Evolutionary conservation across 108 stramenopile genomes (phyloP).

Genomic region (Cyclotella cryptica): DNA sequence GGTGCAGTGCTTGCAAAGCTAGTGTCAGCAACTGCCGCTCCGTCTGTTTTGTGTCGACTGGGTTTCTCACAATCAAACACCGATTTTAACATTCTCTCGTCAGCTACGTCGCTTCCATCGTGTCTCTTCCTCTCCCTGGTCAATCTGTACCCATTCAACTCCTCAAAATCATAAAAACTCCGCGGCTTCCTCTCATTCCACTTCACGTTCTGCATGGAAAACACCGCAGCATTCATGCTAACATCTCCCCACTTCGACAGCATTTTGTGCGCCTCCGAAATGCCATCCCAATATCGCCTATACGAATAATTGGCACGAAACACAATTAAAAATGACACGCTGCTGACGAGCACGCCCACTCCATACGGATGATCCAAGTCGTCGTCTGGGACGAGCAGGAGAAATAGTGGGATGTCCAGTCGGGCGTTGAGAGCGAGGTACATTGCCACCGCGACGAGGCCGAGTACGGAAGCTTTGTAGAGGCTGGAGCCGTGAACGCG

Average conservation of each 20-base stretch:
- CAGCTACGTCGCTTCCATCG: neutral
- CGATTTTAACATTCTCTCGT: neutral
- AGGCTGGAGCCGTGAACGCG: slow-evolving; percentile 76
- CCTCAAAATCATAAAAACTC: slow-evolving; percentile 61
- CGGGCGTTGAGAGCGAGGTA: slow-evolving; percentile 45
- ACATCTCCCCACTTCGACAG: slow-evolving; percentile 83
- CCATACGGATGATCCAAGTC: slow-evolving; percentile 73
- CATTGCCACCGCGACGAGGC: slow-evolving; percentile 55
- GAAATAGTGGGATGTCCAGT: slow-evolving; percentile 13
- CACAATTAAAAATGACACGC: slow-evolving; percentile 67
- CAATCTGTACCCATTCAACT: slow-evolving; percentile 62
- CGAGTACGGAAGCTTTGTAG: slow-evolving; percentile 68
- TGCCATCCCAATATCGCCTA: slow-evolving; percentile 74
- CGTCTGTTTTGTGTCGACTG: neutral
- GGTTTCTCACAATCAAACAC: slow-evolving; percentile 11
- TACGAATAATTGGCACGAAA: slow-evolving; percentile 78
- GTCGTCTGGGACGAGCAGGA: neutral
- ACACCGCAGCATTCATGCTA: slow-evolving; percentile 56
- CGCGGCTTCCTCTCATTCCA: slow-evolving; percentile 63
- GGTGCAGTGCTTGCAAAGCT: neutral
- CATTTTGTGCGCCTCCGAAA: slow-evolving; percentile 36
- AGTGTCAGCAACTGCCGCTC: neutral
- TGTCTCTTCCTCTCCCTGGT: slow-evolving; percentile 64
- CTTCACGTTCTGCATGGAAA: slow-evolving; percentile 68
- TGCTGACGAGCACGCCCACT: slow-evolving; percentile 64